These are phyloP conservation scores for Candida ulmi DNA, from an alignment of 805 yeast genomes.

Conservation along the genomic window DNA sequence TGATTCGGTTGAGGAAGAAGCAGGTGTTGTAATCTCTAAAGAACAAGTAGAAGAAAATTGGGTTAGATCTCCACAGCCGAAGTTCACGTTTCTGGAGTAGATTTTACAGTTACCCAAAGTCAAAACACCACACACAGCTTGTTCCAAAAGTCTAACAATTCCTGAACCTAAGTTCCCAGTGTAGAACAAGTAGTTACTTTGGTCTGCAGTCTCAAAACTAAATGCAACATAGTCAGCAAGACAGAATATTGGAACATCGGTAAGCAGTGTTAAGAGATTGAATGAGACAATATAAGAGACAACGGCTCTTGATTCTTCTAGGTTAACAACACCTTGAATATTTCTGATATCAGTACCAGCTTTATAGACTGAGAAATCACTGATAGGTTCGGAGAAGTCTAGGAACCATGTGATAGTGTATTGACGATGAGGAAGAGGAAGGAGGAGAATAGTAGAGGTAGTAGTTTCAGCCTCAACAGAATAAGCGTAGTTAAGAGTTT, in stretches of 20 bases:
- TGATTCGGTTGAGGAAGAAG: neutral
- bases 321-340: constrained; percentile 11
- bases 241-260: constrained; percentile 5
- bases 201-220: constrained; percentile 2
- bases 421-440: constrained; percentile 1
- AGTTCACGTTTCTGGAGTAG: neutral
- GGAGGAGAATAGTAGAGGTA: neutral
- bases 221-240: constrained; percentile 4
- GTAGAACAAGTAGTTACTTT: neutral
- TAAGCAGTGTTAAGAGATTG: neutral
- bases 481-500: constrained; percentile 4
- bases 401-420: constrained; percentile 15
- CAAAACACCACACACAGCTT: neutral
- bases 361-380: constrained; percentile 7
- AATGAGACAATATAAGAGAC: constrained; percentile 6
- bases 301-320: constrained; percentile 12
- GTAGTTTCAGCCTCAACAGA: constrained; percentile 3
- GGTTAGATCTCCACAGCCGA: neutral
- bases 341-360: constrained; percentile 5
- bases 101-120: neutral
- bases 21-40: neutral
- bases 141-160: neutral
- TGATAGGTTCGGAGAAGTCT: constrained; percentile 5
- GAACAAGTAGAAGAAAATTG: neutral
- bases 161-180: neutral